These are phyloP conservation scores for Mucor mucedo DNA, from an alignment of 371 early-diverging fungal species.

Conservation along the genomic window DNA sequence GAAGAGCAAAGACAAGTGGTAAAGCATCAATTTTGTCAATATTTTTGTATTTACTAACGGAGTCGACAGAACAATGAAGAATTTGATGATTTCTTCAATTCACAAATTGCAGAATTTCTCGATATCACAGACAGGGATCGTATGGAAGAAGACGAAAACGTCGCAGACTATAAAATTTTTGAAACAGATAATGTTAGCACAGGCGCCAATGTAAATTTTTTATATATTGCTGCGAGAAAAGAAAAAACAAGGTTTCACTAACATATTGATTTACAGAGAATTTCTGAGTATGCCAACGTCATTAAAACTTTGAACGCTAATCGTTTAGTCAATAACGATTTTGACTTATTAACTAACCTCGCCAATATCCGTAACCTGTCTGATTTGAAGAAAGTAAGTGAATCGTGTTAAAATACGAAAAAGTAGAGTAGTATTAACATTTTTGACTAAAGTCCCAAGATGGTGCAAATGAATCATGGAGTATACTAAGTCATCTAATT, in stretches of 20 bases:
- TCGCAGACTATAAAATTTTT: slow-evolving; percentile 7
- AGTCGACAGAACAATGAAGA: slow-evolving; percentile 13
- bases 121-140: slow-evolving; percentile 2
- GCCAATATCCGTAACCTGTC: slow-evolving; percentile 22
- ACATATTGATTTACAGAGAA: slow-evolving; percentile 10
- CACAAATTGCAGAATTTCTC: not conserved
- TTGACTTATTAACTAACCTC: slow-evolving; percentile 6
- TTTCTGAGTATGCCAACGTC: slow-evolving; percentile 17
- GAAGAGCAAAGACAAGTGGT: slow-evolving; percentile 19
- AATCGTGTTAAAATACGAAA: no score
- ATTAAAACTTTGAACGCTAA: slow-evolving; percentile 14
- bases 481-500: slow-evolving; percentile 15
- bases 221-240: not conserved
- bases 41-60: not conserved
- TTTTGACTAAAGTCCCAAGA: slow-evolving; percentile 18
- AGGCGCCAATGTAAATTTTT: slow-evolving; percentile 14
- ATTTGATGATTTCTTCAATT: slow-evolving; percentile 6
- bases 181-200: not conserved
- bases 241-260: not conserved
- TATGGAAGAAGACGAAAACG: slow-evolving; percentile 8
- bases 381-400: slow-evolving; percentile 19
- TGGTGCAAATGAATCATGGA: slow-evolving; percentile 21
- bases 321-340: slow-evolving; percentile 13
- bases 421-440: not conserved
- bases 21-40: not conserved